A percentile compares a stretch with the other conserved stretches of the same genome.
Evolutionary conservation across 1,284 basidiomycete species (phyloP).

Genomic region (Ustilago trichophora): DNA sequence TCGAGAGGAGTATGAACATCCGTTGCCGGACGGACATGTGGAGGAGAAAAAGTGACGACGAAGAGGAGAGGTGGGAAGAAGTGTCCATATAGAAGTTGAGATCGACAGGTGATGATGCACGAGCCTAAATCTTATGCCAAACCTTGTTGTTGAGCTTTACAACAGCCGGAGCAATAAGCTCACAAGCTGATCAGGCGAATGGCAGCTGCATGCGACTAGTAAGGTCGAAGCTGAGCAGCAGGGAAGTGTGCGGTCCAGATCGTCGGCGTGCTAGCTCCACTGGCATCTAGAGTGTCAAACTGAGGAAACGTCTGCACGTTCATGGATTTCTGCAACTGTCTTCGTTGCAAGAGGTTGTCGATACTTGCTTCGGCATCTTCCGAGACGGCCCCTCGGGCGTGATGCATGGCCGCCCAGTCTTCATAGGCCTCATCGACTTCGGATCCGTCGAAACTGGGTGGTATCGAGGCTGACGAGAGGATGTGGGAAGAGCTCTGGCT

Average conservation of each 20-base stretch:
- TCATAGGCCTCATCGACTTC: conserved; percentile 38
- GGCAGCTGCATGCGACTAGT: conserved; percentile 3
- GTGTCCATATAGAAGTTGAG: conserved; percentile 2
- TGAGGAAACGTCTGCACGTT: conserved; percentile 13
- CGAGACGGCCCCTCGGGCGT: conserved; percentile 26
- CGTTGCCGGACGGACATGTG: background rate
- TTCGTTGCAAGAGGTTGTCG: conserved; percentile 21
- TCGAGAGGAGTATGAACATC: conserved; percentile 1
- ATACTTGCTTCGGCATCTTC: conserved; percentile 40
- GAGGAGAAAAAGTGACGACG: background rate
- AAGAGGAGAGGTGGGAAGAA: background rate
- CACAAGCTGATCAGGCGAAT: background rate
- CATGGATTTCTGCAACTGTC: conserved; percentile 19
- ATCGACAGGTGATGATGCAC: background rate
- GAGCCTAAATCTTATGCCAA: conserved; percentile 1
- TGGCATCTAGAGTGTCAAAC: conserved; percentile 19
- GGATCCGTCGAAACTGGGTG: background rate
- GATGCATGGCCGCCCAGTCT: conserved; percentile 46
- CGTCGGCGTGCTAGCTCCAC: conserved; percentile 31
- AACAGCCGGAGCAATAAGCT: too few relatives aligned
- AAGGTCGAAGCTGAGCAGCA: conserved; percentile 44
- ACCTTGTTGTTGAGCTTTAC: too few relatives aligned
- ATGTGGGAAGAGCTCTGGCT: background rate
- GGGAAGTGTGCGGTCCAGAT: conserved; percentile 43
- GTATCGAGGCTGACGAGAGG: background rate